Percentiles rank a stretch among this genome's conserved stretches.
phyloP scores from a whole-genome alignment of 2,329 filamentous ascomycete species.

The Lithohypha guttulata region DNA sequence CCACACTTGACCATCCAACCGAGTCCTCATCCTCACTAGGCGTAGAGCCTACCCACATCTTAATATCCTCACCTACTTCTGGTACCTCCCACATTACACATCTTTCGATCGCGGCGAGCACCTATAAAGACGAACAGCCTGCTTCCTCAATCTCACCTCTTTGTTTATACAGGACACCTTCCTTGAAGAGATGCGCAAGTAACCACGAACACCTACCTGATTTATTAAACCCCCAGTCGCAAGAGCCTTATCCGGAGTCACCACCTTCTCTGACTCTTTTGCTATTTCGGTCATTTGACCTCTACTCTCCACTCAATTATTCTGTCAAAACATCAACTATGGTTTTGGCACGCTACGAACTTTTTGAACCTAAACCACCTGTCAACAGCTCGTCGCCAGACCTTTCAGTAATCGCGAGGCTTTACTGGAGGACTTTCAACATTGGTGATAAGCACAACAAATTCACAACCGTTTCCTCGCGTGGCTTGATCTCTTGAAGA shows the following conservation, averaged over 20 bases:
- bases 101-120: no score
- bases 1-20: no score
- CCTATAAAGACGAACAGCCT: no score
- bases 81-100: no score
- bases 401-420: neutral
- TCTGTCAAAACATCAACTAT: slow-evolving; percentile 3
- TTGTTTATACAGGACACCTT: neutral
- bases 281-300: neutral
- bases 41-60: no score
- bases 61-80: no score
- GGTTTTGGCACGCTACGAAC: slow-evolving; percentile 6
- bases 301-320: slow-evolving; percentile 5
- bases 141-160: neutral
- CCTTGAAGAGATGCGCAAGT: neutral
- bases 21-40: no score
- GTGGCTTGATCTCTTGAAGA: neutral
- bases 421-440: no score
- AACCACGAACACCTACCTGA: no score
- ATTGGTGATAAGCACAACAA: slow-evolving; percentile 4
- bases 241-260: slow-evolving; percentile 5
- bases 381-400: slow-evolving; percentile 5
- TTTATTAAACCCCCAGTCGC: no score
- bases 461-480: slow-evolving; percentile 1
- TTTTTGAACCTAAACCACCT: slow-evolving; percentile 7
- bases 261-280: neutral